Evolutionary conservation across 805 yeast species (phyloP), one percentile per base, ranked within the genome.

Genomic region (Maudiozyma pseudohumilis): DNA sequence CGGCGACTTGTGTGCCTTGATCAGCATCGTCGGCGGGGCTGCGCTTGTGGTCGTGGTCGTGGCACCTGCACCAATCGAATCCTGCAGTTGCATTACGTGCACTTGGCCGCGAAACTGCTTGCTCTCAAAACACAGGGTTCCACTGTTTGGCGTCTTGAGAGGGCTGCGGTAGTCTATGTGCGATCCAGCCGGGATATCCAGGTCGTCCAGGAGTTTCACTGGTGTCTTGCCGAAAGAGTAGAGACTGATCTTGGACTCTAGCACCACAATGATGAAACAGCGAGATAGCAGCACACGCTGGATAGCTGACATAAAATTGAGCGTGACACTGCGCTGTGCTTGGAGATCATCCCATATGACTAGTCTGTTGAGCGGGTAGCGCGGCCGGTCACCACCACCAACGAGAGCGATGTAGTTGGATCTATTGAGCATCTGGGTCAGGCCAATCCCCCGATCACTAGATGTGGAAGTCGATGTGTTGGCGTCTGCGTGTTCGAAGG

Each of bases 321-420:
- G 61, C 26, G 72, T 70, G 15, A 85, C 65, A 4, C 88, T 80
- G 21, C 78, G 77, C 46, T 77, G 77, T 44, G 79, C 72, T 59
- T 84, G 83, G 42, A 84, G 59, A 56, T 89, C 97, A 60, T 89
- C 96, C 95, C 96, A 92, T 13, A 89, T 78, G 25, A 86, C 70
- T 27, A 87, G 72, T 56, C 82, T 83, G 61, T 84, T 85, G 47
- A 74, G 68, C 1, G 95, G 82, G 50, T 75, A 84, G 43, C 74
- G 69, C 17, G 96, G 96, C 41, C 70, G 70, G 44, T 71, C 69
- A 1, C 96, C 96, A 13, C 96, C 96, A 1, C 96, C 96, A 0
- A 87, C 84, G 30, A 92, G 61, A 1, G 89, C 95, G 37, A 89
- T 68, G 55, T 87, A 88, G 61, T 89, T 89, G 0, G 96, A 87